Evolutionary conservation across 441 rosid genomes (phyloP), one percentile per base, ranked within the genome.

Genomic region (Populus hybrid): DNA sequence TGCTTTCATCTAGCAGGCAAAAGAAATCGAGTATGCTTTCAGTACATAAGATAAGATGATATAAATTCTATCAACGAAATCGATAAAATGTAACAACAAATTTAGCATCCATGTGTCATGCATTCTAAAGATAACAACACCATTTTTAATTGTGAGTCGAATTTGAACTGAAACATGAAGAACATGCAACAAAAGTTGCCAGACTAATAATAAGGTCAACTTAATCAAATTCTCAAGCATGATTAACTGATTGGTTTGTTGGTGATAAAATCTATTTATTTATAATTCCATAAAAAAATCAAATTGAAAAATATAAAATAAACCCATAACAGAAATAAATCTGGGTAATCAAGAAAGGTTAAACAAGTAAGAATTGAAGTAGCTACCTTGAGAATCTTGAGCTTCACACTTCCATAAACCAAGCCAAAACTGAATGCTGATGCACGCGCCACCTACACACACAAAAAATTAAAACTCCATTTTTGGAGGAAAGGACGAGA

Each of bases 391-490:
- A 90, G 88, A 77, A 74, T 77, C 84, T 89, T 90, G 82, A 89
- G 88, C 85, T 91, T 89, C 69, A 87, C 64, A 86, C 75, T 88
- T 5, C 93, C 94, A 50, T 88, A 91, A 10, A 88, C 90, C 30
- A 86, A 75, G 30, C 94, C 91, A 42, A 87, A 61, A 24, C 88
- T 82, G 73, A 91, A 86, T 53, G 93, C 91, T 30, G 93, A 91
- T 42, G 82, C 93, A 73, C 94, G 87, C 80, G 93, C 91, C 57
- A 91, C 93, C 94, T 91, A 71, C 16, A 35, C 59, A 32, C n/a
- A 18, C 21, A 23, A 57, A 64, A 23, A 40, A 24, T 30, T 18
- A 66, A 42, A 36, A 36, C 32, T 16, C 35, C 6, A 61, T 35
- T 69, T 14, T 0, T 8, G 4, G 36, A 34, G 14, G 8, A 18